Conservation (phyloP, 192 early-diverging fungal genomes). For the Backusella westeae region DNA sequence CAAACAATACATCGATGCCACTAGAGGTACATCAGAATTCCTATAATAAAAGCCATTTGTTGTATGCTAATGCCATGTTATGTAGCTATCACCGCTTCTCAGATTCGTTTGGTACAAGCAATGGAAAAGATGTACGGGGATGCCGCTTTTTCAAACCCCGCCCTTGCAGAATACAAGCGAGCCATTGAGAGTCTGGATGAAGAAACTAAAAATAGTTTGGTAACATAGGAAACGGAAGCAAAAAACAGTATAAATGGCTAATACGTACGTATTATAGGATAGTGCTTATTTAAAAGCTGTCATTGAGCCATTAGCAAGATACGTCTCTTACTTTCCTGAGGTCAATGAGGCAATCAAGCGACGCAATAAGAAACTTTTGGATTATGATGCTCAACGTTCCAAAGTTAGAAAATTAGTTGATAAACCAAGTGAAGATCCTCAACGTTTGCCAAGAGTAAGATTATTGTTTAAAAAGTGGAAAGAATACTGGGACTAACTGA, state of each 20-base stretch:
- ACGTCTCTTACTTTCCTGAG: slow-evolving; percentile 84
- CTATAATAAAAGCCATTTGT: not conserved
- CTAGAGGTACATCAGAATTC: slow-evolving; percentile 51
- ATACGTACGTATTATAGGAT: slow-evolving; percentile 45
- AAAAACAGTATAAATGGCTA: not conserved
- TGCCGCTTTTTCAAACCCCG: slow-evolving; percentile 64
- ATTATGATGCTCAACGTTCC: slow-evolving; percentile 79
- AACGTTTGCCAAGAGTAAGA: slow-evolving; percentile 45
- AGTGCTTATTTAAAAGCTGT: slow-evolving; percentile 81
- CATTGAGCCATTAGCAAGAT: slow-evolving; percentile 83
- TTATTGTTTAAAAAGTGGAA: not conserved
- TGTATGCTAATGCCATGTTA: not conserved
- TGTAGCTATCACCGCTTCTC: slow-evolving; percentile 81
- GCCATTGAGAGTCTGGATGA: slow-evolving; percentile 80
- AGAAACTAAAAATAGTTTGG: slow-evolving; percentile 74
- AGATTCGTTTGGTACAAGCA: slow-evolving; percentile 82
- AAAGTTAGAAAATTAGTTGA: slow-evolving; percentile 79
- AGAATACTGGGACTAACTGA: not conserved
- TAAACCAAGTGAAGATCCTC: slow-evolving; percentile 69
- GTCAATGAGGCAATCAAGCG: slow-evolving; percentile 90
- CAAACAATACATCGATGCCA: slow-evolving; percentile 84
- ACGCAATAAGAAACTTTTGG: slow-evolving; percentile 83
- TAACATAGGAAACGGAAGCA: slow-evolving; percentile 25
- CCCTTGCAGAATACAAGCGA: slow-evolving; percentile 81
- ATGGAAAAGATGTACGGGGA: slow-evolving; percentile 89